phyloP scores from a whole-genome alignment of 1,284 basidiomycete genomes.

The Lentinus polychrous region DNA sequence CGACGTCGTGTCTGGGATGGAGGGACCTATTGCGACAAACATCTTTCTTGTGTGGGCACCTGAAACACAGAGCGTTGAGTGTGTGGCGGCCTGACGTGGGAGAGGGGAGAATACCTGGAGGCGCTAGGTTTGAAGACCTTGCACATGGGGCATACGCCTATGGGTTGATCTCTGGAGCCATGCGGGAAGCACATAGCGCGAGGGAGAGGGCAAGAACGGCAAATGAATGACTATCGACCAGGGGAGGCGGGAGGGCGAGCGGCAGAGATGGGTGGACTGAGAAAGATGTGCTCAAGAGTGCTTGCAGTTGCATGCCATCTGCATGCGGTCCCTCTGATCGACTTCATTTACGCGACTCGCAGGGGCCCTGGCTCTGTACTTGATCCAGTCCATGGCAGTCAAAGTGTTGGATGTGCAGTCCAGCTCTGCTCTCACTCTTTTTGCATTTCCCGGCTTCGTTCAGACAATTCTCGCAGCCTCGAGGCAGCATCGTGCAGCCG shows the following conservation, averaged over 20 bases:
- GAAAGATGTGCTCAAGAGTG: conserved; percentile 32
- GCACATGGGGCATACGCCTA: conserved; percentile 72
- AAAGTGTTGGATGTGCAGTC: no score
- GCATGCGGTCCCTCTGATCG: conserved; percentile 46
- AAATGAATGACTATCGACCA: conserved; percentile 8
- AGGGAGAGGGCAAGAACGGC: conserved; percentile 23
- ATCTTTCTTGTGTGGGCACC: conserved; percentile 69
- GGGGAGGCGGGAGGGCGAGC: conserved; percentile 16
- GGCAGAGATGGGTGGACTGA: conserved; percentile 38
- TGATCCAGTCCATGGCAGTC: no score
- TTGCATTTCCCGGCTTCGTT: no score
- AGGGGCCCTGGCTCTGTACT: conserved; percentile 13
- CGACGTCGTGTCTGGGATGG: conserved; percentile 69
- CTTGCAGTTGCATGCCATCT: conserved; percentile 36
- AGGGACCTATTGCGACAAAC: conserved; percentile 62
- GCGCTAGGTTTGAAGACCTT: conserved; percentile 62
- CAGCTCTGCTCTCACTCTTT: conserved; percentile 15
- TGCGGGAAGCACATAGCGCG: conserved; percentile 63
- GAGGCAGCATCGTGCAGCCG: conserved; percentile 26
- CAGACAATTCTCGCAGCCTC: conserved; percentile 26
- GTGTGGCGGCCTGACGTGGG: conserved; percentile 10
- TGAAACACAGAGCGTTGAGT: conserved; percentile 25
- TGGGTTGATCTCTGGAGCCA: conserved; percentile 59
- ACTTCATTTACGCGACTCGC: conserved; percentile 30
- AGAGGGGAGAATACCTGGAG: conserved; percentile 36